Base-by-base conservation (phyloP, 768 basidiomycete species). In the Tricholomella constricta region DNA sequence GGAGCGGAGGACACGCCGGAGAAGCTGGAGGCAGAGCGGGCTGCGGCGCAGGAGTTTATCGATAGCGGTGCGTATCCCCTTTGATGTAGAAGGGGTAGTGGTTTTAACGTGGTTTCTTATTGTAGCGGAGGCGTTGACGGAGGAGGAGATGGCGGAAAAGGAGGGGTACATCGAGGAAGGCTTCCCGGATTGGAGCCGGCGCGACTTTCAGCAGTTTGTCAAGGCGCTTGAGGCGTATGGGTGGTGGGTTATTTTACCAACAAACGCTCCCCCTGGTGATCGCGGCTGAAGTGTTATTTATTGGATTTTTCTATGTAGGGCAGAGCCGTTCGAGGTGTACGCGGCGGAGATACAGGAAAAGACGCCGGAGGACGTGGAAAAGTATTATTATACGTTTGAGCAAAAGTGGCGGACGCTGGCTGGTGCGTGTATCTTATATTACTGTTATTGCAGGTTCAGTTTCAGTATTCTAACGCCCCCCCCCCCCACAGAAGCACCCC, bases 201-300 rank as follows among this genome's bases (percentile, higher is more conserved):
- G 93, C 32, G 94, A 98, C 65, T 98, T 94, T 76, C 94, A 94
- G 63, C 90, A 89, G 62, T 90, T 98, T 63, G 78, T 95, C 42
- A 82, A 85, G 35, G 90, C 84, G 1, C 58, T 76, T 23, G 76
- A 77, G 54, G 70, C 71, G 11, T 84, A 92, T 64, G 95, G 95
- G 54, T 91, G 92, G 89, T 90, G 54, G 12, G 83, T 72, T 9
- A 31, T 29, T 42, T 31, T 27, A 40, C 22, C 26, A 12, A n/a
- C n/a, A n/a, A n/a, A n/a, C n/a, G n/a, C n/a, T n/a, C n/a, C n/a
- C n/a, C n/a, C n/a, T n/a, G n/a, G n/a, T n/a, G n/a, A n/a, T n/a
- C n/a, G n/a, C n/a, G n/a, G n/a, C n/a, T n/a, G n/a, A n/a, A n/a
- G n/a, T n/a, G n/a, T n/a, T n/a, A n/a, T n/a, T n/a, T n/a, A n/a